Evolutionary conservation across 106 monocot species (phyloP).

Genomic region (Ottelia alismoides): DNA sequence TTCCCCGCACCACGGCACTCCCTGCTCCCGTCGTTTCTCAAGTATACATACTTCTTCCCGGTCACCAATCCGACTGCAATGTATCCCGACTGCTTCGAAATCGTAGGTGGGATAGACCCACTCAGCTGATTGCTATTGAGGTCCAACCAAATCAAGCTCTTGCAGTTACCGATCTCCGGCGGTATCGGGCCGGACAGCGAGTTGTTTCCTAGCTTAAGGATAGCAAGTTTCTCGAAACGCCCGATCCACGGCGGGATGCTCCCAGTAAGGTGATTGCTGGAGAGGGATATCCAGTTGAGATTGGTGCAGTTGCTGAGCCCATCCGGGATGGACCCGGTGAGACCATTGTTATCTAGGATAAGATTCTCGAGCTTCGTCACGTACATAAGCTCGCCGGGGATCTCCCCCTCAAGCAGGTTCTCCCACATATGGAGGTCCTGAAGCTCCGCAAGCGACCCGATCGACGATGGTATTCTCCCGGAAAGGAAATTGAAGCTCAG

Average conservation of each 20-base stretch:
- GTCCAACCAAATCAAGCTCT: slow-evolving; percentile 89
- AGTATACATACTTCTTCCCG: slow-evolving; percentile 69
- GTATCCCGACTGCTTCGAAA: slow-evolving; percentile 74
- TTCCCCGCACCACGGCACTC: slow-evolving; percentile 65
- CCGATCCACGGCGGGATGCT: slow-evolving; percentile 65
- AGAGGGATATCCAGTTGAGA: slow-evolving; percentile 79
- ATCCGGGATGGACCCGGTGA: slow-evolving; percentile 45
- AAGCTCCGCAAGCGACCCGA: slow-evolving; percentile 34
- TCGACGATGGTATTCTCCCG: slow-evolving; percentile 39
- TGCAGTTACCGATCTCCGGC: slow-evolving; percentile 75
- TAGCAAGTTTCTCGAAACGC: slow-evolving; percentile 51
- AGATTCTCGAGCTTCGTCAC: slow-evolving; percentile 43
- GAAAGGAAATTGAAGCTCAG: slow-evolving; percentile 72
- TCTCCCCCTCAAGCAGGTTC: slow-evolving; percentile 64
- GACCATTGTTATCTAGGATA: slow-evolving; percentile 80
- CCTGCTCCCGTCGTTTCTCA: slow-evolving; percentile 64
- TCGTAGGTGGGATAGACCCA: slow-evolving; percentile 48
- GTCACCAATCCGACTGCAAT: slow-evolving; percentile 69
- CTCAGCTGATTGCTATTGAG: slow-evolving; percentile 69
- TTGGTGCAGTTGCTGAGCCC: slow-evolving; percentile 38
- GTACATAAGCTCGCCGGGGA: slow-evolving; percentile 34
- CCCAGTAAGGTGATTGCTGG: slow-evolving; percentile 62
- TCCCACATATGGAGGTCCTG: slow-evolving; percentile 79
- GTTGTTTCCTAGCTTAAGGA: slow-evolving; percentile 89
- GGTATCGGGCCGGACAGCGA: slow-evolving; percentile 84